Evolutionary conservation across 2,329 filamentous ascomycete species (phyloP), one percentile per base, ranked within the genome.

Genomic region (Bipolaris sorokiniana): DNA sequence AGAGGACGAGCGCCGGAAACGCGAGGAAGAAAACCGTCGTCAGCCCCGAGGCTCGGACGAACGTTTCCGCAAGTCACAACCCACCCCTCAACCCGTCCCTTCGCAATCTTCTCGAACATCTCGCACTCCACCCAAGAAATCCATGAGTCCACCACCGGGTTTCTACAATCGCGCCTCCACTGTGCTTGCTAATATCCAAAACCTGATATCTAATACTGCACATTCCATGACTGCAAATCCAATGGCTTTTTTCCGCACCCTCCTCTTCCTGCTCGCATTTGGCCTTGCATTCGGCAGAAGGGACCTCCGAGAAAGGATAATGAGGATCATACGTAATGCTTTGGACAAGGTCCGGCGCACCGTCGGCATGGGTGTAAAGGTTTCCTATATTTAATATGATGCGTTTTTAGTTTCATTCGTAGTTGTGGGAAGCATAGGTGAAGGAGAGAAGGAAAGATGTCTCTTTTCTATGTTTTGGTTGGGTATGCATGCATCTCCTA

Each of bases 281-380:
- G 71, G 96, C 28, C 77, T 94, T 61, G 86, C 95, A 62, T 81
- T 97, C 58, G 89, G 90, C 56, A 84, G 90, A 67, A 84, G 86
- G 68, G 89, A 90, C 70, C 80, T 96, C 13, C 85, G 93, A 38
- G 88, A 96, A 64, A 85, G 90, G 63, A 76, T 97, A 34, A 84
- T 87, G 72, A 83, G 88, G 53, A 80, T 92, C 36, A 72, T 96
- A 41, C 85, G 84, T 37, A 81, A 84, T 26, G 87, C 87, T 9
- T 96, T 92, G 92, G 84, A 86, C 52, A 97, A 96, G 79, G 80
- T 97, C 38, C 87, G 86, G 73, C 84, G 87, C 44, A 98, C 95
- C 0, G 88, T 94, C 4, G 93, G 93, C 1, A 98, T 98, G 94
- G 95, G 94, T 2, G 90, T 96, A 62, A 98, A 97, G 80, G 93